Percentiles rank a stretch among this genome's conserved stretches.
These are phyloP conservation scores for Elaeagnus macrophylla DNA, from an alignment of 306 rosid species.

Conservation along the genomic window DNA sequence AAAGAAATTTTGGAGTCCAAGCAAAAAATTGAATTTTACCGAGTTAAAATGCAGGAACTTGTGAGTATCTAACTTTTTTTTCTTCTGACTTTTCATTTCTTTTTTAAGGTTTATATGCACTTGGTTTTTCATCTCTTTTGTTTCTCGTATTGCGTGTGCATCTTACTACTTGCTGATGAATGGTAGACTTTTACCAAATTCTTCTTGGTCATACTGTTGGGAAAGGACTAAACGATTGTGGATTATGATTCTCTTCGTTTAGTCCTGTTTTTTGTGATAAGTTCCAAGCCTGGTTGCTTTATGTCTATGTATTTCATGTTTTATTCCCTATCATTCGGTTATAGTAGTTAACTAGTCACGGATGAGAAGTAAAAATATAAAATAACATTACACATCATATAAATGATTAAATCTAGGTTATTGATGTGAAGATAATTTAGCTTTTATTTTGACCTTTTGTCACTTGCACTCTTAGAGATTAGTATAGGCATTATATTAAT, in stretches of 20 bases:
- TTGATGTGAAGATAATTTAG: neutral
- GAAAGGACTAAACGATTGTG: slow-evolving; percentile 6
- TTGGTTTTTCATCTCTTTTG: slow-evolving; percentile 3
- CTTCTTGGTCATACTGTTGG: neutral
- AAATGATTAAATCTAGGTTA: neutral
- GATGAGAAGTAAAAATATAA: too few species aligned
- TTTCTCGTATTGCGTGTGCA: slow-evolving; percentile 7
- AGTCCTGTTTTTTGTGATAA: neutral
- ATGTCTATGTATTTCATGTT: too few species aligned
- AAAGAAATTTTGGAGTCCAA: slow-evolving; percentile 71
- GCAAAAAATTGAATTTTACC: slow-evolving; percentile 72
- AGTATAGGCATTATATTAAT: neutral
- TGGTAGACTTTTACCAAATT: neutral
- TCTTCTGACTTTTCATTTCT: slow-evolving; percentile 15
- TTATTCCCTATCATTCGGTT: too few species aligned
- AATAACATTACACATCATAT: too few species aligned
- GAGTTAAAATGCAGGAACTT: slow-evolving; percentile 90
- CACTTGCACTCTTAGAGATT: neutral
- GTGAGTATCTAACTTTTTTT: slow-evolving; percentile 42
- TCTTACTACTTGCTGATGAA: slow-evolving; percentile 9
- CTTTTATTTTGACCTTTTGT: slow-evolving; percentile 4
- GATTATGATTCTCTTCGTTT: slow-evolving; percentile 15
- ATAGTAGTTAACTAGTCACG: too few species aligned
- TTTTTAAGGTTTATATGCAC: slow-evolving; percentile 2
- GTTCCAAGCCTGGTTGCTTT: too few species aligned